Evolutionary conservation across 441 rosid genomes (phyloP).

Genomic region (Adansonia gregorii): DNA sequence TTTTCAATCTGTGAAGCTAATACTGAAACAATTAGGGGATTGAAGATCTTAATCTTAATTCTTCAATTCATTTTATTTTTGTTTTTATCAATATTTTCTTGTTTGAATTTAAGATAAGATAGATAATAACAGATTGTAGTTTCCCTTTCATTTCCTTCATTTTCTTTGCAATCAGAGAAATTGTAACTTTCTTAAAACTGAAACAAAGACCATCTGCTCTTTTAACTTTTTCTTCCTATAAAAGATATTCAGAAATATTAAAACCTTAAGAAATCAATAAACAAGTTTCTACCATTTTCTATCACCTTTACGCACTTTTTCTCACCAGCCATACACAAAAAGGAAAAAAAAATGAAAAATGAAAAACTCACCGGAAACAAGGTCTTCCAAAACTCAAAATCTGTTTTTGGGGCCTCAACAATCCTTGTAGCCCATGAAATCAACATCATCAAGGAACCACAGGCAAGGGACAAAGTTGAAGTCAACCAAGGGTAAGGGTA

Average conservation of each 20-base stretch:
- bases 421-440: slow-evolving; percentile 84
- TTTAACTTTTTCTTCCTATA: neutral
- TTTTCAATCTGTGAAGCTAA: neutral
- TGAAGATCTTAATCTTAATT: neutral
- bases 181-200: slow-evolving; percentile 24
- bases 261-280: slow-evolving; percentile 38
- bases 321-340: slow-evolving; percentile 29
- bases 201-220: neutral
- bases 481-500: slow-evolving; percentile 93
- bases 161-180: slow-evolving; percentile 44
- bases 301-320: slow-evolving; percentile 20
- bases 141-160: slow-evolving; percentile 31
- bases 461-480: slow-evolving; percentile 90
- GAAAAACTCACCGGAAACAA: slow-evolving; percentile 74
- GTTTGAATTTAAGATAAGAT: slow-evolving; percentile 11
- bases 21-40: neutral
- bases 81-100: neutral
- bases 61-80: neutral
- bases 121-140: neutral
- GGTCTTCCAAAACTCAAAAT: slow-evolving; percentile 92
- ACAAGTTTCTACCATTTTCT: slow-evolving; percentile 33
- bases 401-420: slow-evolving; percentile 85
- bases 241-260: slow-evolving; percentile 20
- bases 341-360: slow-evolving; percentile 23
- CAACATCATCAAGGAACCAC: slow-evolving; percentile 91